Percentiles rank a stretch among this genome's conserved stretches.
These are phyloP conservation scores for Pisolithus thermaeus DNA, from an alignment of 1,284 basidiomycete species.

Conservation along the genomic window DNA sequence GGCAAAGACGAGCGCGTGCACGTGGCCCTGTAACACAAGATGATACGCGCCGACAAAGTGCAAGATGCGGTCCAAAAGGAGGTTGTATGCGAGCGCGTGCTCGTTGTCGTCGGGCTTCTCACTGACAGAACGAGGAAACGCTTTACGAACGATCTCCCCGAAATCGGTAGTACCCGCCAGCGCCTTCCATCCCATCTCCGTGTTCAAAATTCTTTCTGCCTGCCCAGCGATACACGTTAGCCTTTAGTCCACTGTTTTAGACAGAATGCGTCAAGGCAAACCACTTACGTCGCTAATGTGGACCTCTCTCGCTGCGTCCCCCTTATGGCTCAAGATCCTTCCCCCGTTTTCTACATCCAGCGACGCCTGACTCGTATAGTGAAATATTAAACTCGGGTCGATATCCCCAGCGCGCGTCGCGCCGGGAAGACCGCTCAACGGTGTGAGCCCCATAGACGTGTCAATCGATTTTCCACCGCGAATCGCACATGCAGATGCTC, in stretches of 20 bases:
- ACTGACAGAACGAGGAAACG: conserved; percentile 16
- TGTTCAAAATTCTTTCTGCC: conserved; percentile 79
- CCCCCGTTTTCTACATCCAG: conserved; percentile 30
- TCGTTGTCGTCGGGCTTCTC: conserved; percentile 18
- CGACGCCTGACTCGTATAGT: conserved; percentile 57
- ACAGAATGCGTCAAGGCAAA: not conserved
- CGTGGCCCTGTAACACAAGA: conserved; percentile 56
- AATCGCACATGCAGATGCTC: conserved; percentile 76
- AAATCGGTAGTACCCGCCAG: conserved; percentile 78
- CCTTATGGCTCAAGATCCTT: conserved; percentile 42
- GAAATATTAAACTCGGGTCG: conserved; percentile 84
- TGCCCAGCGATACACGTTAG: conserved; percentile 11
- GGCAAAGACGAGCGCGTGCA: conserved; percentile 80
- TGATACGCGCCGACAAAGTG: conserved; percentile 71
- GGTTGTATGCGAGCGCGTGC: conserved; percentile 59
- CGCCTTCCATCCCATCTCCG: conserved; percentile 65
- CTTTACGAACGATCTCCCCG: conserved; percentile 49
- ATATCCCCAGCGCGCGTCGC: conserved; percentile 78
- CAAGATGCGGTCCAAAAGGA: conserved; percentile 72
- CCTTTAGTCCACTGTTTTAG: not conserved
- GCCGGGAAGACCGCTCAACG: conserved; percentile 74
- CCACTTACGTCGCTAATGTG: conserved; percentile 54
- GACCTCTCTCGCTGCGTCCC: conserved; percentile 42
- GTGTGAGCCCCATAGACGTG: conserved; percentile 80
- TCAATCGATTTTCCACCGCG: conserved; percentile 67